Conservation (phyloP, 768 basidiomycete genomes). For the Boletus reticuloceps region DNA sequence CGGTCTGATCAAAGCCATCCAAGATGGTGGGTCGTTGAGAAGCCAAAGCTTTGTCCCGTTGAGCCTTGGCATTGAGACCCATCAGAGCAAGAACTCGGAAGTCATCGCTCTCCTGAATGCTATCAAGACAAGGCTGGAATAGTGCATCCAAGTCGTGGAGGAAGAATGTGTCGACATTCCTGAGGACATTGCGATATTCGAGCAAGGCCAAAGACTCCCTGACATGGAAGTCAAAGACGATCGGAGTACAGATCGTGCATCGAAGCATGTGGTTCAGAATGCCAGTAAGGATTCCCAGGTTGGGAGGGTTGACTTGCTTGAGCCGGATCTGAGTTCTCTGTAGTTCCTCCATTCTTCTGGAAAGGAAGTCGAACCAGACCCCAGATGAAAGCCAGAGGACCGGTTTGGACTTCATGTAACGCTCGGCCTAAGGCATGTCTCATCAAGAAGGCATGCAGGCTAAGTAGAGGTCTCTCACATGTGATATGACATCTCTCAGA, state of each 20-base stretch:
- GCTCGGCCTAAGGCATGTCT: not conserved
- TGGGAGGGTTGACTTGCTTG: not conserved
- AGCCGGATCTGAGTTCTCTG: conserved; percentile 1
- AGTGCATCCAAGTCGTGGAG: too few relatives aligned
- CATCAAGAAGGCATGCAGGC: too few relatives aligned
- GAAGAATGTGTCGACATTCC: too few relatives aligned
- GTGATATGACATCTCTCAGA: not conserved
- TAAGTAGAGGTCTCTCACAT: too few relatives aligned
- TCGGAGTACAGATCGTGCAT: not conserved
- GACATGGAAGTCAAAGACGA: too few relatives aligned
- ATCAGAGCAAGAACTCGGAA: not conserved
- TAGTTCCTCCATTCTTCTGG: not conserved
- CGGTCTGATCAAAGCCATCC: not conserved
- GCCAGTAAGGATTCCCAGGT: conserved; percentile 8
- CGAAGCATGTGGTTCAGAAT: conserved; percentile 7
- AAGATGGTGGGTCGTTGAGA: not conserved
- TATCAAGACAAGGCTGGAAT: not conserved
- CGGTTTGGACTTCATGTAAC: not conserved
- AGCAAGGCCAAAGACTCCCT: too few relatives aligned
- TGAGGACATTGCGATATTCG: too few relatives aligned
- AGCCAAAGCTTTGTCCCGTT: not conserved
- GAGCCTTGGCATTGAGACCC: not conserved
- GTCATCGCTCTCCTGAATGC: not conserved
- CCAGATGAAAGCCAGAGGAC: conserved; percentile 4
- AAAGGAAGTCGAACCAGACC: not conserved